These are phyloP conservation scores for Solanum arcanum DNA, from an alignment of 257 asterid species.

Conservation along the genomic window DNA sequence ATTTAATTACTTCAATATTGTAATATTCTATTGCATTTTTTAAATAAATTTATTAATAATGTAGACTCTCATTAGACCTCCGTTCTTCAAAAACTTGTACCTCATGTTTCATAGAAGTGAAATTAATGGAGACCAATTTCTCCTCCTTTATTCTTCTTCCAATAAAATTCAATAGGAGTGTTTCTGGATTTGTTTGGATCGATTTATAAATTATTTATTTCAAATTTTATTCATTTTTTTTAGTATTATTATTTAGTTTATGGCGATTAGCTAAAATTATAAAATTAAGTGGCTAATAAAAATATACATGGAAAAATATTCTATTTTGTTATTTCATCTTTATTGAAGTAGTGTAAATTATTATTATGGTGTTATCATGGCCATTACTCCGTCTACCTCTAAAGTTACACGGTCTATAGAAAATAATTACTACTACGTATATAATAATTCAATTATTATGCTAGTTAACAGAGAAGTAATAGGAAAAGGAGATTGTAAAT, in stretches of 20 bases:
- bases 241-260: no score
- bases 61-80: not conserved
- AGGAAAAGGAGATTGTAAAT: not conserved
- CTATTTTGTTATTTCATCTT: not conserved
- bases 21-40: not conserved
- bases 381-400: slow-evolving; percentile 3
- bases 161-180: not conserved
- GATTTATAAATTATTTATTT: no score
- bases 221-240: no score
- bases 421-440: not conserved
- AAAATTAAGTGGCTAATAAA: no score
- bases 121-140: not conserved
- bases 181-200: not conserved
- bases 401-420: not conserved
- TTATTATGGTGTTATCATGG: not conserved
- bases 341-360: not conserved
- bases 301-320: no score
- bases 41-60: no score
- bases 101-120: no score
- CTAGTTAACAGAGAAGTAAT: not conserved
- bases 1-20: not conserved
- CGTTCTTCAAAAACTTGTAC: not conserved
- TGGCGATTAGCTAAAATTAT: no score
- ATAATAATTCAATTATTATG: not conserved
- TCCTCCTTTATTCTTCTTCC: not conserved